Base-by-base conservation (phyloP, 257 asterid genomes). In the Petrea volubilis region DNA sequence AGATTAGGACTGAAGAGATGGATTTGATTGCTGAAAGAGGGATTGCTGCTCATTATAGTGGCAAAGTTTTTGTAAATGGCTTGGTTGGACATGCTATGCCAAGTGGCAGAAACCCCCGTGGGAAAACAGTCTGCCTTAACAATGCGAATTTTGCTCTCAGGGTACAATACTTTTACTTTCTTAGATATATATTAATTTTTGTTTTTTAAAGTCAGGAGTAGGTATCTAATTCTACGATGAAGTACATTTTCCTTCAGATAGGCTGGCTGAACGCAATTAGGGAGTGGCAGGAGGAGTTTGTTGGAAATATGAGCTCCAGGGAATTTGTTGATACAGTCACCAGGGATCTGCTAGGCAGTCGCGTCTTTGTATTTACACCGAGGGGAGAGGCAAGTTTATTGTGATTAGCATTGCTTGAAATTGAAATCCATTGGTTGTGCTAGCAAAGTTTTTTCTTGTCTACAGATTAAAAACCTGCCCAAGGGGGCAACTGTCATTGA, bases 241-340 rank as follows among this genome's bases (percentile, higher is more conserved):
- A 58, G 58, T 58, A 27, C 67, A 27, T 38, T 38, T 61, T 76
- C 28, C 77, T 77, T 72, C 90, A 93, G 98, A 90, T 93, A 79
- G 87, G 98, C 56, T 93, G 98, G 98, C 93, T 93, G 68, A 90
- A 90, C 80, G 98, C 98, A 75, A 93, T 93, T 59, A 85, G 98
- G 78, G 98, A 93, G 79, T 93, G 98, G 98, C 97, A 93, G 76
- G 96, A 93, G 80, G 98, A 93, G 80, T 93, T 93, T 66, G 98
- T 90, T 63, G 98, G 97, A 57, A 93, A 93, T 78, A 93, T 90
- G 97, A 93, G 96, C 71, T 93, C 98, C 31, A 85, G 98, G 80
- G 98, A 90, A 73, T 90, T 93, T 78, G 98, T 93, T 65, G 98
- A 93, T 79, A 87, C 96, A 24, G 77, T 93, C 77, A 93, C 95